Percentiles rank a stretch among this genome's conserved stretches.
These are phyloP conservation scores for Phytophthora europaea DNA, from an alignment of 352 stramenopile genomes.

Conservation along the genomic window DNA sequence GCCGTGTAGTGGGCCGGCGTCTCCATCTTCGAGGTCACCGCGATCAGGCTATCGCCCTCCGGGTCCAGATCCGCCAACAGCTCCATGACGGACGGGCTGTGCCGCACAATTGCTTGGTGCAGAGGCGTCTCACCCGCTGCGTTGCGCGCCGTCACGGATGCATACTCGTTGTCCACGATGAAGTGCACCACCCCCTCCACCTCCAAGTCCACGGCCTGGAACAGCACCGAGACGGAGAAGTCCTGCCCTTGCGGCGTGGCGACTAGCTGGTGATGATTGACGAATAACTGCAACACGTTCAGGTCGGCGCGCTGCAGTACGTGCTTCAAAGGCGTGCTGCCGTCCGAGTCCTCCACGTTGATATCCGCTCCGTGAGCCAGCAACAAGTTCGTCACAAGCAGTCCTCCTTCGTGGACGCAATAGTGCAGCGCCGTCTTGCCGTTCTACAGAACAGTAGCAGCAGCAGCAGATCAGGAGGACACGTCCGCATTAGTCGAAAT, in stretches of 20 bases:
- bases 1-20: conserved; percentile 32
- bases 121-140: conserved; percentile 23
- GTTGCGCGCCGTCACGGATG: conserved; percentile 10
- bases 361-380: conserved; percentile 29
- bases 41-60: conserved; percentile 8
- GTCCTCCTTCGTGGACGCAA: conserved; percentile 31
- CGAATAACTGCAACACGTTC: conserved; percentile 38
- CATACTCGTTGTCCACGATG: conserved; percentile 41
- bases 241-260: conserved; percentile 15
- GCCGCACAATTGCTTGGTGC: conserved; percentile 28
- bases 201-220: conserved; percentile 18
- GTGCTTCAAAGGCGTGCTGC: conserved; percentile 13
- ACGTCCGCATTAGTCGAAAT: neutral
- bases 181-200: conserved; percentile 21
- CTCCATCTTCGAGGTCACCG: conserved; percentile 2
- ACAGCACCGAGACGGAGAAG: conserved; percentile 24
- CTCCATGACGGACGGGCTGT: conserved; percentile 18
- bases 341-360: conserved; percentile 24
- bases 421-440: conserved; percentile 38
- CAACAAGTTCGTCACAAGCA: conserved; percentile 38
- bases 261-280: conserved; percentile 42
- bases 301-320: conserved; percentile 16
- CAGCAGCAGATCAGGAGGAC: neutral
- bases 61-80: conserved; percentile 26
- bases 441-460: conserved; percentile 11